Evolutionary conservation across 2,329 filamentous ascomycete genomes (phyloP), one percentile per base, ranked within the genome.

Genomic region (Aspergillus sp.): DNA sequence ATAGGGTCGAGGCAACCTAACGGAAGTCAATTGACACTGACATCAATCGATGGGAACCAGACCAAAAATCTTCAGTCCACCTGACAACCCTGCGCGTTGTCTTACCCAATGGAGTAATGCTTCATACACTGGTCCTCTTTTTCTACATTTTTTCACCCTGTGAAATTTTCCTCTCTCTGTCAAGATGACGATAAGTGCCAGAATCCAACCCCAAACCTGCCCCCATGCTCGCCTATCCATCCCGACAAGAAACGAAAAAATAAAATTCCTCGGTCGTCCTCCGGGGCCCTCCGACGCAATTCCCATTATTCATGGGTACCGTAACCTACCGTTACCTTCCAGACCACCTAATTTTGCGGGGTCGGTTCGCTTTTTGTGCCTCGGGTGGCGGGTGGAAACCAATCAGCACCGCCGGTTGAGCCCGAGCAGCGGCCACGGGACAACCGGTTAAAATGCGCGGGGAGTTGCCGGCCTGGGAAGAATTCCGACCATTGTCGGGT

Each of bases 371-470:
- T 56, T n/a, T 12, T 42, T 57, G 52, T 61, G 63, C 58, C 63
- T 61, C 63, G 60, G 63, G 56, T 59, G 63, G 60, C 32, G 55
- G 52, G 22, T 58, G 59, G 57, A 56, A 57, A 58, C 63, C 63
- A 64, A 64, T 64, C 63, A 64, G 54, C 31, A 47, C 5, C 42
- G 47, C 31, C 61, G 60, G 60, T 55, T 62, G 55, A 56, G 58
- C 55, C 59, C 57, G 61, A 63, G 49, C 50, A 61, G 60, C 62
- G 55, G 63, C 58, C 60, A 64, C 59, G 64, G 62, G 62, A 64
- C 52, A 46, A 60, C 65, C 65, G 65, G 63, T 63, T 67, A 65
- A 67, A 67, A 52, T 65, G 63, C 52, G 57, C 60, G 61, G 60
- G 63, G 22, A 58, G 14, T 53, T 57, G 54, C 55, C 58, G 58